These are phyloP conservation scores for Ceratobasidium sp. DNA, from an alignment of 1,284 basidiomycete species.

Conservation along the genomic window DNA sequence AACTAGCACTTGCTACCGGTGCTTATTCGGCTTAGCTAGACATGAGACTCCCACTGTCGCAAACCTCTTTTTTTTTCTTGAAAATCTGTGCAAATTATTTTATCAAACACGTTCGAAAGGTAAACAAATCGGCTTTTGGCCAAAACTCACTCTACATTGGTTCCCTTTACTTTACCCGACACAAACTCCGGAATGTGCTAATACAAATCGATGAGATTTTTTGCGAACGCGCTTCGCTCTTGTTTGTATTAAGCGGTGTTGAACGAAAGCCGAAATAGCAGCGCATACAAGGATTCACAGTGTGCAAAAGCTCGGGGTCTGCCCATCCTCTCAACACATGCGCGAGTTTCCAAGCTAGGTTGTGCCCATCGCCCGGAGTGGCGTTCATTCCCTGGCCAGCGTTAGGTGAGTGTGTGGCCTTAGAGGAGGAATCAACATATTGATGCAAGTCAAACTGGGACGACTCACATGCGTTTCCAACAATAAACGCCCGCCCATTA, in stretches of 20 bases:
- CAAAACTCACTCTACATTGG: too few relatives aligned
- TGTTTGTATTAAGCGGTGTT: neutral
- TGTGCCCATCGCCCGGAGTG: constrained; percentile 49
- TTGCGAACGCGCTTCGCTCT: constrained; percentile 13
- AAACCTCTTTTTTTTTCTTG: too few relatives aligned
- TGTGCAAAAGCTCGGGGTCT: neutral
- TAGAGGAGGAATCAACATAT: neutral
- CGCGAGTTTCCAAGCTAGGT: constrained; percentile 42
- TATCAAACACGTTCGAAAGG: too few relatives aligned
- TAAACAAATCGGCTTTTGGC: constrained; percentile 55
- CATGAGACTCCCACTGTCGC: too few relatives aligned
- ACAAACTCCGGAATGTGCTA: neutral
- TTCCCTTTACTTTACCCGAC: constrained; percentile 2
- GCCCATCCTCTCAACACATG: constrained; percentile 23
- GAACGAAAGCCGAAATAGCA: neutral
- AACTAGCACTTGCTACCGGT: too few relatives aligned
- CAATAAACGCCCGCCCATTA: too few relatives aligned
- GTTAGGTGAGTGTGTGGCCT: constrained; percentile 50
- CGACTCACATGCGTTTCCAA: too few relatives aligned
- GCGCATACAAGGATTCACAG: neutral
- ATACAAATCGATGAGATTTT: constrained; percentile 5
- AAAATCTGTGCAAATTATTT: too few relatives aligned
- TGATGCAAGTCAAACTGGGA: too few relatives aligned
- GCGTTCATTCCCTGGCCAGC: constrained; percentile 50
- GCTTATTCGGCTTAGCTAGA: too few relatives aligned